Base-by-base conservation (phyloP, 805 yeast genomes). In the Kodamaea sagamina region DNA sequence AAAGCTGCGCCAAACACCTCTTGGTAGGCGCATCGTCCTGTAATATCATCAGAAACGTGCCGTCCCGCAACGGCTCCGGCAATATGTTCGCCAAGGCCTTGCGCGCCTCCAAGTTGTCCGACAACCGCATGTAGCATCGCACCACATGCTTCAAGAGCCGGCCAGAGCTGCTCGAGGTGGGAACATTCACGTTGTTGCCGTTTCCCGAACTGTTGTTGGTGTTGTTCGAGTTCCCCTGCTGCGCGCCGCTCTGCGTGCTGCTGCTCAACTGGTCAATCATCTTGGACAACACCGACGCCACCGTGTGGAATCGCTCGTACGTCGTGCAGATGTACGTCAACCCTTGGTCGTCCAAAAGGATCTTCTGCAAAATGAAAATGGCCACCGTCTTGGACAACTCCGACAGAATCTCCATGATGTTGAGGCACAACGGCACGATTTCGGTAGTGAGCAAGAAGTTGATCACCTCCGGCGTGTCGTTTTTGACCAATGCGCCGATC, bases 361-460 rank as follows among this genome's bases (percentile, higher is more conserved):
- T 92, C 64, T 90, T 92, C 60, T 92, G 97, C 36, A 93, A 85
- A 47, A 93, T 92, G 69, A 93, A 92, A 44, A 92, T 90, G 4
- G 99, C 99, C 18, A 92, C 99, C 0, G 98, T 93, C 59, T 93
- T 92, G 38, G 95, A 84, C 41, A 92, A 74, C 60, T 93, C 99
- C 0, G 96, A 85, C 6, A 96, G 89, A 1, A 90, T 81, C 61
- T 92, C 98, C 96, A 92, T 92, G 48, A 93, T 92, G 55, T 93
- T 83, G 46, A 92, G 71, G 61, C 99, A 93, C 43, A 93, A 68
- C 4, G 99, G 99, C 25, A 93, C 95, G 54, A 93, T 92, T 62
- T 92, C 99, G 0, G 99, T 93, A n/a, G 96, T 83, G 35, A 92
- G 72, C 56, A 92, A 68, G 58, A 93, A 92, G 49, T 86, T 86